Percentiles rank a stretch among this genome's conserved stretches.
These are phyloP conservation scores for Eudorina sp. DNA, from an alignment of 139 green algal genomes.

Conservation along the genomic window DNA sequence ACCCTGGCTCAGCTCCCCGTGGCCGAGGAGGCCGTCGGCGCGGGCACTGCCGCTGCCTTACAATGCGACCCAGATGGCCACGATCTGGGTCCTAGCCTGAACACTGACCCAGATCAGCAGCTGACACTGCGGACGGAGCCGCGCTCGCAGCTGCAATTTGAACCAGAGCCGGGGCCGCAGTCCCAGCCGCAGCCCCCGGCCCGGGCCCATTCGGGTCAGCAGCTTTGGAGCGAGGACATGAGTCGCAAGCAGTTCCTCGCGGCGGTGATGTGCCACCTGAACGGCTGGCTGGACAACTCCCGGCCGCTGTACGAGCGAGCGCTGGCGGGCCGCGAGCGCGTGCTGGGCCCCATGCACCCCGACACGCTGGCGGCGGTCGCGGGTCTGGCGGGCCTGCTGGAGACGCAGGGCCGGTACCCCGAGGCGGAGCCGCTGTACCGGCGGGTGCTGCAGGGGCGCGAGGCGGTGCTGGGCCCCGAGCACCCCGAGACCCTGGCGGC, in stretches of 20 bases:
- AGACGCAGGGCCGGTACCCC: not conserved
- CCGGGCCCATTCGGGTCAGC: no score
- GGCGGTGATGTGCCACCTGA: not conserved
- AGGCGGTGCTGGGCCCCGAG: not conserved
- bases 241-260: not conserved
- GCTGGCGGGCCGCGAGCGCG: slow-evolving; percentile 1
- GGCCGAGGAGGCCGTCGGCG: not conserved
- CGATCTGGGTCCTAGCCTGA: no score
- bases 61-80: no score
- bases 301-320: not conserved
- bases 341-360: not conserved
- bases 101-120: no score
- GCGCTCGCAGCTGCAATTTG: not conserved
- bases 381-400: not conserved
- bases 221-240: not conserved
- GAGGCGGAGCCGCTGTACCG: slow-evolving; percentile 20
- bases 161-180: not conserved
- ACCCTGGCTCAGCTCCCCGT: not conserved
- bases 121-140: no score
- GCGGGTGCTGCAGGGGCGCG: not conserved
- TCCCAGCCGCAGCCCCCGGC: not conserved
- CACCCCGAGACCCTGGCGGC: not conserved
- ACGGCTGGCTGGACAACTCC: not conserved
- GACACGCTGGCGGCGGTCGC: not conserved
- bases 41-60: no score